These are phyloP conservation scores for Wickerhamomyces kurtzmanii DNA, from an alignment of 805 yeast genomes.

Conservation along the genomic window DNA sequence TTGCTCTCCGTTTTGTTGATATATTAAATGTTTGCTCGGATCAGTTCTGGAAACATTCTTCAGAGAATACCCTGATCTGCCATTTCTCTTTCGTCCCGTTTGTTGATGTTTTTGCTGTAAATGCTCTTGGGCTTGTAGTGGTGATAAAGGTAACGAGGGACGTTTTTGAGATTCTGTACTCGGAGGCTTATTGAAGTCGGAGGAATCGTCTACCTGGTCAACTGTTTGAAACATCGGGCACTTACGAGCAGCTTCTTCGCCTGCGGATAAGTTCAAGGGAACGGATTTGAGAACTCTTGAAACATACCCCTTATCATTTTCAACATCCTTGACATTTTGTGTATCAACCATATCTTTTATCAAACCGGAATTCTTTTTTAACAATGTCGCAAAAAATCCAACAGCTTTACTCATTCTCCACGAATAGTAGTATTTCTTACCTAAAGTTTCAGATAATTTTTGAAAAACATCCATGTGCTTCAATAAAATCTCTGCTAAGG, in stretches of 20 bases:
- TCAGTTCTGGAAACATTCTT: no score
- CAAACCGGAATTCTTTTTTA: slow-evolving; percentile 20
- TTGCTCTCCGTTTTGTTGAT: no score
- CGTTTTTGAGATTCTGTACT: no score
- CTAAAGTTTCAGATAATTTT: slow-evolving; percentile 31
- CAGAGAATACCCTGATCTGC: no score
- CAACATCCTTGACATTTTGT: slow-evolving; percentile 11
- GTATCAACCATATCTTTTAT: slow-evolving; percentile 14
- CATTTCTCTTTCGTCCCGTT: no score
- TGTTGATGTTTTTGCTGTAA: no score
- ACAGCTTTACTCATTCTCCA: slow-evolving; percentile 58
- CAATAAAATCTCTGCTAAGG: slow-evolving; percentile 24
- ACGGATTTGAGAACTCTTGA: slow-evolving; percentile 13
- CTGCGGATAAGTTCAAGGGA: slow-evolving; percentile 11
- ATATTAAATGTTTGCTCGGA: no score
- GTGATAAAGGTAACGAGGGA: no score
- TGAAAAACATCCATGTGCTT: slow-evolving; percentile 32
- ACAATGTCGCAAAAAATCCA: slow-evolving; percentile 27
- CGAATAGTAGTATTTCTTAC: slow-evolving; percentile 54
- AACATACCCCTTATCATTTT: slow-evolving; percentile 11
- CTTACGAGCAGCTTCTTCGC: slow-evolving; percentile 10
- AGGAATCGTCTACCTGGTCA: not conserved
- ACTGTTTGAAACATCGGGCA: no score
- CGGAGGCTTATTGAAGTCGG: not conserved
- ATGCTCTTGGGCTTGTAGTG: no score